Evolutionary conservation across 1,284 basidiomycete species (phyloP), one percentile per base, ranked within the genome.

Genomic region (Ceratobasidium sp.): DNA sequence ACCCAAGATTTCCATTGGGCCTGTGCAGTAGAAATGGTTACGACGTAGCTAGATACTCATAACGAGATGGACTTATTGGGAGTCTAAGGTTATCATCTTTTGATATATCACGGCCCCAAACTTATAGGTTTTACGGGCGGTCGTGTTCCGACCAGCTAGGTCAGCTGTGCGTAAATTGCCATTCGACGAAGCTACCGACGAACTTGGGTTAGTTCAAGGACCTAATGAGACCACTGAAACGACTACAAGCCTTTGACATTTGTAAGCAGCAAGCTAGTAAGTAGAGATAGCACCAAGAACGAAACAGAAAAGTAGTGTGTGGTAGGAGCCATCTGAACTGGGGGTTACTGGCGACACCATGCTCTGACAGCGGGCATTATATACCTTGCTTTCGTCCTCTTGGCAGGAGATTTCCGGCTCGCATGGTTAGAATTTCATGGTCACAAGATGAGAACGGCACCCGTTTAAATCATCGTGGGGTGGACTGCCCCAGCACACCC

Each of bases 61-160:
- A n/a, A 12, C 7, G 50, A 40, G 17, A 64, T 38, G 28, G 7
- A 74, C 73, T 65, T 64, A 75, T 54, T 75, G 61, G 28, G 66
- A 40, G 50, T 75, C 73, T 48, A 75, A 57, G 12, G 38, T 33
- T n/a, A 48, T 38, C 26, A 75, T 7, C 44, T 50, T 62, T 33
- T 46, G 73, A 33, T 42, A 75, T n/a, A 75, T n/a, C 12, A 75
- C 73, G 15, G 56, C 62, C 12, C 61, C 73, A 42, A 75, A 42
- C 20, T 75, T 75, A 46, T 50, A 75, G 26, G 62, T 65, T 20
- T 61, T 65, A 13, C 73, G 73, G 15, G 66, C 54, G 33, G 50
- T 68, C n/a, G 23, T 28, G 61, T 75, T 66, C 26, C 59, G 23
- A 44, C 33, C 38, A 20, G 40, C 40, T 10, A 64, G 40, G 5